Percentiles rank a stretch among this genome's conserved stretches.
Conservation (phyloP, 2,329 filamentous ascomycete genomes). For the Xylaria sp. region DNA sequence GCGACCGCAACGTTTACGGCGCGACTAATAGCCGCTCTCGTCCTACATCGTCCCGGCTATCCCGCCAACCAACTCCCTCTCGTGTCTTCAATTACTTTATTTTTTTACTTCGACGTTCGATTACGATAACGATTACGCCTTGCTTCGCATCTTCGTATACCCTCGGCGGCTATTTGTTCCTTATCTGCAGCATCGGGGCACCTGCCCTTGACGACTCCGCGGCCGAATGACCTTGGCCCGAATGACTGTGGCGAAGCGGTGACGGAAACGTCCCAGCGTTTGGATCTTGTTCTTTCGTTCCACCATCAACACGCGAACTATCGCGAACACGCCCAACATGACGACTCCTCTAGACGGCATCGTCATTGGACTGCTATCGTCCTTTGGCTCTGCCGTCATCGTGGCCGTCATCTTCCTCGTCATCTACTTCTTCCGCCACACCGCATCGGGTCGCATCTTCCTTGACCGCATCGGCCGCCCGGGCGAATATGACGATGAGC, state of each 20-base stretch:
- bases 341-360: conserved; percentile 71
- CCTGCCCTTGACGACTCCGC: conserved; percentile 43
- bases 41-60: not conserved
- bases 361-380: conserved; percentile 93
- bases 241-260: conserved; percentile 47
- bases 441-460: conserved; percentile 86
- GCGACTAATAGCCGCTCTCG: not conserved
- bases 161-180: conserved; percentile 1
- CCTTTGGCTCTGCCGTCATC: conserved; percentile 89
- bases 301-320: conserved; percentile 14
- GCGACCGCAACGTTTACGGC: conserved; percentile 15
- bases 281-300: conserved; percentile 18
- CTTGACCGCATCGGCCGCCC: conserved; percentile 92
- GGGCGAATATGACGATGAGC: conserved; percentile 97
- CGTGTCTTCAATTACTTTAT: not conserved
- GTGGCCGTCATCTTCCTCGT: conserved; percentile 82
- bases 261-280: conserved; percentile 46
- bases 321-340: conserved; percentile 40
- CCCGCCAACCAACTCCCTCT: not conserved
- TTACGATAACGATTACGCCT: not conserved
- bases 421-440: conserved; percentile 95
- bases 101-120: not conserved
- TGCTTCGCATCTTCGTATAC: not conserved
- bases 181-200: conserved; percentile 38
- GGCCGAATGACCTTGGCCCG: conserved; percentile 47